Base-by-base conservation (phyloP, 2,329 filamentous ascomycete species). In the Cladophialophora exuberans region DNA sequence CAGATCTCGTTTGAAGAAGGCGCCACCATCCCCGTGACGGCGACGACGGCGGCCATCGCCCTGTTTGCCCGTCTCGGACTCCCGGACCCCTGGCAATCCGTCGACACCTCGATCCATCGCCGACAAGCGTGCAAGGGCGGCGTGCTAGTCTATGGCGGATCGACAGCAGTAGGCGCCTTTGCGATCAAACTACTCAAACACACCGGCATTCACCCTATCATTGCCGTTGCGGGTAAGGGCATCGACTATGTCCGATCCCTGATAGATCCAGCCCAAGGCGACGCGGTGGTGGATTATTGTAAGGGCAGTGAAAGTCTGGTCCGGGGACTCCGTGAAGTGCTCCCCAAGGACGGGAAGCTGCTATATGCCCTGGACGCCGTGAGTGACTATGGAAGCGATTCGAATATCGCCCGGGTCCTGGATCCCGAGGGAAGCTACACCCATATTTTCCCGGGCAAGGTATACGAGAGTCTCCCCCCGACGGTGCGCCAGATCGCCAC, bases 251-350 rank as follows among this genome's bases (percentile, higher is more conserved):
- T 85, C 3, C 72, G 80, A 65, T 67, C 63, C 0, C 69, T 84
- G 26, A 76, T 86, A 51, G 78, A 83, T 63, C 66, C 15, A n/a
- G 22, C 25, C 10, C 80, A 80, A 63, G 83, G 83, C 23, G 83
- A 86, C 63, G 69, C 72, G 1, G 70, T 86, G 13, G 65, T 87
- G 52, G 83, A 87, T 70, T 86, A 86, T 67, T 80, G 83, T 26
- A 65, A 73, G 0, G 83, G 83, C 9, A 73, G 80, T 52, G 79
- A 80, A 70, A 67, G 1, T 66, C 72, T 48, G 76, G 75, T 1
- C 56, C 83, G 53, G 67, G 69, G n/a, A 69, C 71, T 83, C 61
- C 70, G 73, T 39, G 69, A 74, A 10, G 75, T 74, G 2, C 68
- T 77, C 13, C 67, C 56, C 1, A 52, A 62, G 4, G 72, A 72